Base-by-base conservation (phyloP, 371 early-diverging fungal species). In the Haplosporangium sp. region DNA sequence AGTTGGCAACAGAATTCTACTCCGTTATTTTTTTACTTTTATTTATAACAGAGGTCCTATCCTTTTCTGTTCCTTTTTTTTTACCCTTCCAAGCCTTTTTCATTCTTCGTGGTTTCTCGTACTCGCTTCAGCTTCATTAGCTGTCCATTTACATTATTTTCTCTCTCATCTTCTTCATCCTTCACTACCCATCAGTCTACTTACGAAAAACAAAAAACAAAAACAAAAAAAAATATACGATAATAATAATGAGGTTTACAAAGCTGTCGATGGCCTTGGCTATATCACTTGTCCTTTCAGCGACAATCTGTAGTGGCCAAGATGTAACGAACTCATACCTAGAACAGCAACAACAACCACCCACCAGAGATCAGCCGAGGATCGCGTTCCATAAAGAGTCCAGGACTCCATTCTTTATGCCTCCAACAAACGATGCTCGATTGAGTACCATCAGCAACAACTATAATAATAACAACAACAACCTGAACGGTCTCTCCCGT, bases 161-260 rank as follows among this genome's bases (percentile, higher is more conserved):
- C 16, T 18, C 36, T 21, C 55, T 55, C 40, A 13, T 6, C 11
- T 40, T 7, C n/a, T 29, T 29, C 20, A 6, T 14, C 42, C 41
- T 21, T 36, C 56, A 14, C 55, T 40, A 20, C 38, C 59, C 10
- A 23, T 3, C 48, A 10, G 14, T 43, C 6, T 20, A 48, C 29
- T n/a, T 2, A 29, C 29, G 29, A 29, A 56, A 48, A 37, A 13
- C 18, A 14, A 41, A 1, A 13, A 38, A 8, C 23, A 40, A 57
- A 45, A 47, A 57, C 18, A 50, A 2, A 50, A 46, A 45, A 5
- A 10, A 12, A 10, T n/a, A n/a, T 46, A 14, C 46, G 50, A 50
- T 21, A 20, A 50, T 47, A 16, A 69, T 10, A n/a, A 62, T 73
- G 73, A 51, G 58, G 55, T 67, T 67, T 42, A 54, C 60, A 41